Percentiles rank a stretch among this genome's conserved stretches.
Conservation (phyloP, 2,329 filamentous ascomycete species). For the Emergomyces africanus region DNA sequence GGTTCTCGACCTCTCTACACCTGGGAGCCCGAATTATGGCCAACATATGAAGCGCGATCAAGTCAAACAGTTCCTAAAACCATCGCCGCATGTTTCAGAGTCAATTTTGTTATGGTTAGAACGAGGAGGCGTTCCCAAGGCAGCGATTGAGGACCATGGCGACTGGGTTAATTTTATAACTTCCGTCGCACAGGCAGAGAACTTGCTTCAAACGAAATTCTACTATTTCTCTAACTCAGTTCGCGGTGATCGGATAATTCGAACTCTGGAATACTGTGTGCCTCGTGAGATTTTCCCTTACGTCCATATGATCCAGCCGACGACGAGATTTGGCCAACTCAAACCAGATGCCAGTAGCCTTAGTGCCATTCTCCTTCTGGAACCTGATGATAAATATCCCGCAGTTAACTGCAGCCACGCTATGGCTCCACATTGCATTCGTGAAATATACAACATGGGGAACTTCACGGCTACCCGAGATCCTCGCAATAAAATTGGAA, state of each 20-base stretch:
- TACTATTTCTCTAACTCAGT: conserved; percentile 40
- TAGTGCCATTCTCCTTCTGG: conserved; percentile 11
- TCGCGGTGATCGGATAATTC: conserved; percentile 34
- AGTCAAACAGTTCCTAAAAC: conserved; percentile 42
- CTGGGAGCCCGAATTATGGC: conserved; percentile 46
- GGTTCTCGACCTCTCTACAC: conserved; percentile 50
- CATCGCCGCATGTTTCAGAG: conserved; percentile 35
- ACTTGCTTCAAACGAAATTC: conserved; percentile 46
- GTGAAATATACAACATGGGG: conserved; percentile 36
- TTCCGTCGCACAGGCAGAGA: conserved; percentile 34
- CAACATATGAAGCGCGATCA: conserved; percentile 50
- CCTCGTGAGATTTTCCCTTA: conserved; percentile 41
- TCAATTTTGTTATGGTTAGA: conserved; percentile 45
- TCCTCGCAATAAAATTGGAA: conserved; percentile 29
- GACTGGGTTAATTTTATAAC: conserved; percentile 49
- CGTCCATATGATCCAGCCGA: conserved; percentile 53
- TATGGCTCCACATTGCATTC: conserved; percentile 39
- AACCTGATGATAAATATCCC: conserved; percentile 8
- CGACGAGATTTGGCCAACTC: conserved; percentile 47
- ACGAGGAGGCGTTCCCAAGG: conserved; percentile 34
- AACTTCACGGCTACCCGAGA: conserved; percentile 28
- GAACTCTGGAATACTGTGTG: conserved; percentile 49
- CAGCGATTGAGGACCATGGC: conserved; percentile 37
- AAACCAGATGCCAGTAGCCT: conserved; percentile 29
- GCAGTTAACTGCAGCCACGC: conserved; percentile 25